These are phyloP conservation scores for Chrysoporthe austroafricana DNA, from an alignment of 2,329 filamentous ascomycete genomes.

Conservation along the genomic window DNA sequence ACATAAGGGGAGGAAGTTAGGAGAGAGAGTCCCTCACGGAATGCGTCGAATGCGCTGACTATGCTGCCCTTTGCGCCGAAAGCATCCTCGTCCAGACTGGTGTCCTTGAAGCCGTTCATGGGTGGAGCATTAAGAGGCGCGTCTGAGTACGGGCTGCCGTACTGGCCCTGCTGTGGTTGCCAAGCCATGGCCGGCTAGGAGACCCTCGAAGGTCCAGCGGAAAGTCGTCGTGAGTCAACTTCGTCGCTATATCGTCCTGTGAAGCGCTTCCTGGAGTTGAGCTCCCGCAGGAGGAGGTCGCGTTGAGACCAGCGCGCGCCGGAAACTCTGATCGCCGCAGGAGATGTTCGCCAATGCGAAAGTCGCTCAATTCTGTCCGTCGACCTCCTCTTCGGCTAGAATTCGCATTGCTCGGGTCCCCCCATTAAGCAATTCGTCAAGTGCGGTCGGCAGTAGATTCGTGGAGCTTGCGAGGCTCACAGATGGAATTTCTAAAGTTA, in stretches of 20 bases:
- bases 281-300: background rate
- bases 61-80: constrained; percentile 76
- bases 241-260: background rate
- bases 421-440: background rate
- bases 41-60: constrained; percentile 92
- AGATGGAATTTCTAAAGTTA: constrained; percentile 11
- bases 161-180: constrained; percentile 23
- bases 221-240: background rate
- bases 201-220: background rate
- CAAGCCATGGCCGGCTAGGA: constrained; percentile 23
- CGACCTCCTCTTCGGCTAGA: background rate
- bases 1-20: background rate
- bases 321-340: constrained; percentile 1
- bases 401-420: background rate
- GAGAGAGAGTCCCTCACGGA: constrained; percentile 66
- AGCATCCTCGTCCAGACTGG: constrained; percentile 73
- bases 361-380: background rate
- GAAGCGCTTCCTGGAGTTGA: background rate
- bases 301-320: background rate
- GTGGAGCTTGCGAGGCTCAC: constrained; percentile 5
- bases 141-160: constrained; percentile 26
- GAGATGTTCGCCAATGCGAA: constrained; percentile 3
- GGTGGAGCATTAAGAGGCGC: constrained; percentile 10
- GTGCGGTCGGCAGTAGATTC: background rate
- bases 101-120: constrained; percentile 81